Conservation (phyloP, 345 rosid genomes). For the Gossypium australe region DNA sequence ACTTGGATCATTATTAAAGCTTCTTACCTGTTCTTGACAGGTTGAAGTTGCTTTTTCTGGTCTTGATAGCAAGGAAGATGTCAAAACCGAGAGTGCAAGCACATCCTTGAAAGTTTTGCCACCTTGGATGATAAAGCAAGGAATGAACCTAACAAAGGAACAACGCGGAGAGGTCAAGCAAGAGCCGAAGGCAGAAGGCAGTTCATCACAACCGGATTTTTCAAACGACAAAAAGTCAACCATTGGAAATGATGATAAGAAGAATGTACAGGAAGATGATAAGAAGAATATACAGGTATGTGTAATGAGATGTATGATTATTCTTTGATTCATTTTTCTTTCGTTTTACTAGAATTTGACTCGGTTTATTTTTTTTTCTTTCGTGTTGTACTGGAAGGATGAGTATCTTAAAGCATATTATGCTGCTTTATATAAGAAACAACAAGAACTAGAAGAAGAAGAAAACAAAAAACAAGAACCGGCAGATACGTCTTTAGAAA, state of each 20-base stretch:
- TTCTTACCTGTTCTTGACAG: slow-evolving; percentile 36
- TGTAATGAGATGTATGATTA: slow-evolving; percentile 1
- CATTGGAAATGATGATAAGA: slow-evolving; percentile 41
- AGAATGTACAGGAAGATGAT: slow-evolving; percentile 26
- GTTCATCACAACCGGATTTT: slow-evolving; percentile 31
- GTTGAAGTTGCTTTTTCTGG: slow-evolving; percentile 90
- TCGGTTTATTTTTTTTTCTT: background rate
- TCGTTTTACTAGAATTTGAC: background rate
- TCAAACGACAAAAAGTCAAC: slow-evolving; percentile 70
- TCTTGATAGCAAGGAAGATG: slow-evolving; percentile 62
- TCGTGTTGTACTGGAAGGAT: slow-evolving; percentile 41
- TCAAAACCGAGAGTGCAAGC: slow-evolving; percentile 51
- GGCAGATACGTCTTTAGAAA: slow-evolving; percentile 23
- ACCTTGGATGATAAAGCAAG: slow-evolving; percentile 95
- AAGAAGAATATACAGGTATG: slow-evolving; percentile 50
- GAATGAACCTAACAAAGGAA: slow-evolving; percentile 85
- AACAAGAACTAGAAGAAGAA: slow-evolving; percentile 52
- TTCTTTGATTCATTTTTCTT: background rate
- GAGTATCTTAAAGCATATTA: slow-evolving; percentile 78
- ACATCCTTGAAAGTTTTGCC: slow-evolving; percentile 63
- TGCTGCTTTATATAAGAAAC: slow-evolving; percentile 54
- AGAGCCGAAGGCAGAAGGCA: slow-evolving; percentile 58
- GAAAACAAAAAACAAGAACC: slow-evolving; percentile 37
- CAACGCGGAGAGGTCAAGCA: slow-evolving; percentile 80
- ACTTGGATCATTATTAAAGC: slow-evolving; percentile 1